Evolutionary conservation across 495 filamentous ascomycete species (phyloP).

Genomic region (Hyaloscypha hepaticicola): DNA sequence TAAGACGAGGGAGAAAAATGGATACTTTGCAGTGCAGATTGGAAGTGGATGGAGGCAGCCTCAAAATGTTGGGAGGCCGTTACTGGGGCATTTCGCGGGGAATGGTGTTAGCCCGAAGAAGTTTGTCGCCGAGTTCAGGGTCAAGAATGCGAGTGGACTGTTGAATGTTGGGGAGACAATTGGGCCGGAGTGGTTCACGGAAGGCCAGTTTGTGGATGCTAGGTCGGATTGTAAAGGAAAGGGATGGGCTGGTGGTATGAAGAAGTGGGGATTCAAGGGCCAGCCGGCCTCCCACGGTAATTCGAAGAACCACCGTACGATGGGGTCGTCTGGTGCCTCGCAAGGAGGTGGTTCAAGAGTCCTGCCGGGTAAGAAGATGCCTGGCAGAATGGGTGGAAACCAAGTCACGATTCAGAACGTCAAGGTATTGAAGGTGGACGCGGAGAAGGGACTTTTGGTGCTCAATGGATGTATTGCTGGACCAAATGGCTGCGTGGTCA

Average conservation of each 20-base stretch:
- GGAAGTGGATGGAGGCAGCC: conserved; percentile 76
- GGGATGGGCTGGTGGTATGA: conserved; percentile 97
- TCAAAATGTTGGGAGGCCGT: conserved; percentile 70
- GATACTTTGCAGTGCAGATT: conserved; percentile 91
- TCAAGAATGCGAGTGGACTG: conserved; percentile 69
- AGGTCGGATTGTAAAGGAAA: conserved; percentile 75
- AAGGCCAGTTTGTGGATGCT: conserved; percentile 89
- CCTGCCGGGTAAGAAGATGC: conserved; percentile 94
- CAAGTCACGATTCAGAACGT: conserved; percentile 86
- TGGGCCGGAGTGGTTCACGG: conserved; percentile 79
- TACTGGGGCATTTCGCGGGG: conserved; percentile 81
- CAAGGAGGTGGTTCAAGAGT: conserved; percentile 93
- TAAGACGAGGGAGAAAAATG: conserved; percentile 77
- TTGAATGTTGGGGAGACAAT: conserved; percentile 70
- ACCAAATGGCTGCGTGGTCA: conserved; percentile 78
- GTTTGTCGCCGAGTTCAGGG: conserved; percentile 80
- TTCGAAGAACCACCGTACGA: conserved; percentile 83
- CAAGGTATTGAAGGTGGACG: conserved; percentile 82
- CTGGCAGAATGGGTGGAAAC: conserved; percentile 88
- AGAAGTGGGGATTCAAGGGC: conserved; percentile 81
- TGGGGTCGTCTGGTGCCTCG: conserved; percentile 82
- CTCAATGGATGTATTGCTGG: conserved; percentile 83
- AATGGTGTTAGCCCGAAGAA: conserved; percentile 78
- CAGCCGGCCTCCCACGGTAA: conserved; percentile 94
- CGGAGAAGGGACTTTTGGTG: conserved; percentile 80